Evolutionary conservation across 306 rosid species (phyloP), one percentile per base, ranked within the genome.

Genomic region (Fragaria vesca): DNA sequence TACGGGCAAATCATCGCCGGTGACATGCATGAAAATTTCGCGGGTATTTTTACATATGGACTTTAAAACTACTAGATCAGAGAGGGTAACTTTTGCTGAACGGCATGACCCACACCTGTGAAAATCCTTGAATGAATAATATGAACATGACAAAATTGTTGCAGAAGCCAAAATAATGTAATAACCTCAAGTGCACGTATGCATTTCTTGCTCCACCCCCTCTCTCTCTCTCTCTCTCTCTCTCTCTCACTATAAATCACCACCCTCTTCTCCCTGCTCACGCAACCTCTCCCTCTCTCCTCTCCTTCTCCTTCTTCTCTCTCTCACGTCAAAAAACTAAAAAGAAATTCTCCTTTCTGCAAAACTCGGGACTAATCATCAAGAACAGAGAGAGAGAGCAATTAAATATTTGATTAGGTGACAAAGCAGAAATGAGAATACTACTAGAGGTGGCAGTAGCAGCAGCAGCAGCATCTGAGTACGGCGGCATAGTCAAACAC

Each of bases 171-270:
- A 45, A 61, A 9, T 43, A 3, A n/a, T 42, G 20, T 75, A 69
- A 17, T 43, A 43, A 17, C 63, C 81, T 8, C n/a, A 12, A 32
- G 13, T 12, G 68, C 77, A 82, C 81, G 81, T 26, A 82, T 77
- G 71, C 79, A 77, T 82, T 73, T 54, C 85, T 34, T 66, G 54
- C 47, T 71, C 24, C 16, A 1, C 68, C 2, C 2, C 6, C 52
- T 13, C 68, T 2, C 2, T 9, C 52, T 13, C 8, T 0, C 47
- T 24, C 50, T 52, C 28, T 12, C 52, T n/a, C 8, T 0, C 48
- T 17, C 51, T 54, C 30, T 5, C 32, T 32, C 52, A 3, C 17
- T 57, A 82, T 72, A 78, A 73, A 26, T 74, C 47, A 73, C 28
- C 48, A 8, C 62, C 43, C 62, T 21, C 63, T 12, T 50, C 73